Conservation (phyloP, 192 early-diverging fungal genomes). For the Podila clonocystis region DNA sequence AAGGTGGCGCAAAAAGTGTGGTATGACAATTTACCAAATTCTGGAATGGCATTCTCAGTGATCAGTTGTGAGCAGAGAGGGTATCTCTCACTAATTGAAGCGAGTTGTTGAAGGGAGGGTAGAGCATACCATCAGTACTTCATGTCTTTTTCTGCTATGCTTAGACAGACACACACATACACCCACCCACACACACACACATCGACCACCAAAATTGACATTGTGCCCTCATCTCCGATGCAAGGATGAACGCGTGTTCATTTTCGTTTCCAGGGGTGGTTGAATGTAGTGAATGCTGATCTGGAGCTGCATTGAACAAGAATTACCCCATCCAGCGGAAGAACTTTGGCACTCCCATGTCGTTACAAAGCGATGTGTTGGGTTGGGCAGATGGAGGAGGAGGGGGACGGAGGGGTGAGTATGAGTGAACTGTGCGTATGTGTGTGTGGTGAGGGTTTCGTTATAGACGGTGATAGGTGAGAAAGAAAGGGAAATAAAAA, state of each 20-base stretch:
- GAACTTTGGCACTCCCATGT: conserved; percentile 92
- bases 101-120: background rate
- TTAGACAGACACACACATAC: background rate
- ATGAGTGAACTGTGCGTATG: background rate
- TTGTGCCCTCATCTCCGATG: no score
- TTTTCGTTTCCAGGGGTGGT: no score
- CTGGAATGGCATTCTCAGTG: conserved; percentile 90
- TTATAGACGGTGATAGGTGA: background rate
- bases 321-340: conserved; percentile 93
- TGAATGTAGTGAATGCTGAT: background rate
- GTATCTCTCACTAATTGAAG: conserved; percentile 82
- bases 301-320: background rate
- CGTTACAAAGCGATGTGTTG: background rate
- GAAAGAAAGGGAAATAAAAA: background rate
- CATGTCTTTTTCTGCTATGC: no score
- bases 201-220: no score
- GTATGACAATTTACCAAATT: conserved; percentile 75
- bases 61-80: conserved; percentile 94
- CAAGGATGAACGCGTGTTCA: no score
- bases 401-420: background rate
- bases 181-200: background rate
- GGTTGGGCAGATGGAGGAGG: background rate
- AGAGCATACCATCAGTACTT: background rate
- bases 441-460: background rate
- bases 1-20: no score